Evolutionary conservation across 2,329 filamentous ascomycete genomes (phyloP), one percentile per base, ranked within the genome.

Genomic region (Penicillium sp.): DNA sequence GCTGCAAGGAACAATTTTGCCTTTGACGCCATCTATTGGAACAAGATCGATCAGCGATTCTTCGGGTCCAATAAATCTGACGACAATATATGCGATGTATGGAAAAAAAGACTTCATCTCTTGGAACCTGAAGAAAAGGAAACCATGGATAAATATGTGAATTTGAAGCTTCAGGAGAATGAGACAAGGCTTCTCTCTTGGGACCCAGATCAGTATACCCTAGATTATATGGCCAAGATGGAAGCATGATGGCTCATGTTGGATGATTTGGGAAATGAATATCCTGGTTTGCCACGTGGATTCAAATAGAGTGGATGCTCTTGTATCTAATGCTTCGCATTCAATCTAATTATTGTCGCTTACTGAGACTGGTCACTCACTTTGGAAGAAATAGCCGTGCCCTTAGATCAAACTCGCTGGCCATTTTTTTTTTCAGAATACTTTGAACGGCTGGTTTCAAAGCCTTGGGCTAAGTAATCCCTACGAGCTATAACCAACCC

Each of bases 1-100:
- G 24, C 44, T 46, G 14, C 24, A 35, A 54, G 56, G 45, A 58
- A 63, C n/a, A 68, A 59, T 44, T 68, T 60, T 58, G 59, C 64
- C 7, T 66, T 68, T 53, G 64, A 68, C 56, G 51, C 58, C 39
- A 58, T 54, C 24, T 56, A 51, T 33, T 56, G 56, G 52, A 44
- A 53, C 4, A 56, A 56, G 26, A 52, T 59, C 13, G 56, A 59
- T 39, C 43, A 31, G 35, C 49, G 44, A 29, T 45, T 55, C 24
- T 58, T 55, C 19, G 49, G 52, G 29, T 22, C 35, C 9, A 49
- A n/a, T 33, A 29, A 3, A 49, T 27, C 8, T 42, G 46, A 44
- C 22, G 49, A 46, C 35, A 43, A 56, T 21, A 47, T 52, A 24
- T 52, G 49, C 26, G 53, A 56, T 46, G 39, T 49, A 16, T 59